Evolutionary conservation across 805 yeast genomes (phyloP), one percentile per base, ranked within the genome.

Genomic region (Candida boidinii): DNA sequence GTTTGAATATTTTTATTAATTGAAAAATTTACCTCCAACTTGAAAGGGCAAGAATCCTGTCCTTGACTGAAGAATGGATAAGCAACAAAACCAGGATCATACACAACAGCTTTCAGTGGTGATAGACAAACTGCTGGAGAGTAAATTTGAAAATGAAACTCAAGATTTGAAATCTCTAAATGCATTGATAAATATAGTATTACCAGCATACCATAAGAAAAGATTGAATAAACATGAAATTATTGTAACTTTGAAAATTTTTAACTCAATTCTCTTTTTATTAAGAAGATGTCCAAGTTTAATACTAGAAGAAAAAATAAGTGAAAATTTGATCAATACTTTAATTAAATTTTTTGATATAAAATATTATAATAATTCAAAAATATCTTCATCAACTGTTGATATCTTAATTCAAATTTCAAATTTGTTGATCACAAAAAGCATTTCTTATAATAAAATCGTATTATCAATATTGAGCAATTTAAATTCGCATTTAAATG

Each of bases 91-190:
- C n/a, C n/a, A n/a, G 15, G 45, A 50, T 11, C 53, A 48, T 24
- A 44, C 51, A 2, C 36, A 34, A n/a, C 52, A 49, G 24, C 41
- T 53, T 6, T 49, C 54, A 1, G 26, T 32, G 3, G 54, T 53
- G 7, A 33, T 53, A 29, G 57, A 53, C 28, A 49, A 54, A 7
- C 26, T 53, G 17, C 39, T 53, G 1, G 30, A 36, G 5, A 54
- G 51, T 34, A 41, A 46, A 22, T 44, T 51, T 1, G 48, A 40
- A 22, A 55, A 49, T 3, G 39, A 37, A 24, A 27, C 33, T 12
- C 53, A 48, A 22, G 57, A 54, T 29, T 38, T 50, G 12, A 43
- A 47, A 26, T 54, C 62, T 11, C 38, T 55, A 11, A 46, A 48
- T 30, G 52, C 58, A 5, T 38, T 56, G 12, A 28, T 56, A 7